phyloP scores from a whole-genome alignment of 176 grass and related monocot species.

The Chrysopogon serrulatus region DNA sequence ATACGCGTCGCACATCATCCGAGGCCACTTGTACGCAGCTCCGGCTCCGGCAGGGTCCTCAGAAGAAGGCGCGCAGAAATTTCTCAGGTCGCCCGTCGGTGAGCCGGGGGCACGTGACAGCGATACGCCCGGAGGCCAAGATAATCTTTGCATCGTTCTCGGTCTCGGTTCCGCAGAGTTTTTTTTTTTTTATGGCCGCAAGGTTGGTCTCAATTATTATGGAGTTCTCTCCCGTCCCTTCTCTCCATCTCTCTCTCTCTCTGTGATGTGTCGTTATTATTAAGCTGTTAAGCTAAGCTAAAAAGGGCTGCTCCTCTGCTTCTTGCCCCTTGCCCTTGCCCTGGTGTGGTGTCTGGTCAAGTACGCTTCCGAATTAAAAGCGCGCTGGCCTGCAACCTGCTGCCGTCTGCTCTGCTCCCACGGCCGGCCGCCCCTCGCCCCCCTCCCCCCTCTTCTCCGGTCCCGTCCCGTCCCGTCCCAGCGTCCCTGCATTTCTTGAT shows the following conservation, averaged over 20 bases:
- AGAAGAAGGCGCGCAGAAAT: slow-evolving; percentile 38
- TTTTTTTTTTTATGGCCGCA: slow-evolving; percentile 12
- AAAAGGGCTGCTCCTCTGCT: slow-evolving; percentile 17
- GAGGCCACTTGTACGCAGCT: slow-evolving; percentile 36
- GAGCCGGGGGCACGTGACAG: slow-evolving; percentile 54
- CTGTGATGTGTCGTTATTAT: background rate
- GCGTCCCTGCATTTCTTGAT: background rate
- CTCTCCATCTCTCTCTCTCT: background rate
- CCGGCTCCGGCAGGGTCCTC: background rate
- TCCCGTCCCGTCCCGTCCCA: background rate
- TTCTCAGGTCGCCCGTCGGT: slow-evolving; percentile 47
- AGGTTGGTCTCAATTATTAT: slow-evolving; percentile 28
- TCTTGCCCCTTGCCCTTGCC: background rate
- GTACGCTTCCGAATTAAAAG: slow-evolving; percentile 39
- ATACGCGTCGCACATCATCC: background rate
- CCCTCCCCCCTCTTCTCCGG: background rate
- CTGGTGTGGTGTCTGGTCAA: background rate
- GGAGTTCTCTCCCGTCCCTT: background rate
- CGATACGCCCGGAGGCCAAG: slow-evolving; percentile 42
- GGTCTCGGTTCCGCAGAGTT: slow-evolving; percentile 9
- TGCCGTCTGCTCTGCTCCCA: background rate
- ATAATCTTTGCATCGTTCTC: slow-evolving; percentile 44
- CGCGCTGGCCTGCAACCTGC: background rate
- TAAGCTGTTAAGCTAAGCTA: slow-evolving; percentile 26
- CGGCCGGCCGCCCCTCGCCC: background rate